Evolutionary conservation across 2,329 filamentous ascomycete species (phyloP).

Genomic region (Penicillium sp.): DNA sequence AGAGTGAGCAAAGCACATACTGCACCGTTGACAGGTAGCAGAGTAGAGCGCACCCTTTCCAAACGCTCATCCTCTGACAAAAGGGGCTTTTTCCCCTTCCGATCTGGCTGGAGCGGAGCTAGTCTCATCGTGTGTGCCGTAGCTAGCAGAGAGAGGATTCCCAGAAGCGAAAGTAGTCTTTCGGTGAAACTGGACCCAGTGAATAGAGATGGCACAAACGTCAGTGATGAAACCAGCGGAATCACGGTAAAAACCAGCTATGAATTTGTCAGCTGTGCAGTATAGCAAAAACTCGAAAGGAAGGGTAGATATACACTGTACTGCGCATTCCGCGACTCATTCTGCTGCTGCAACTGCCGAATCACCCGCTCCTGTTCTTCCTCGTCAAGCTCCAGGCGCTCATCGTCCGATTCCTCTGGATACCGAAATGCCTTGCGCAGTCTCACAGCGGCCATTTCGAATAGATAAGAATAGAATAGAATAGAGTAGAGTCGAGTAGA

Average conservation of each 20-base stretch:
- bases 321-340: slow-evolving; percentile 44
- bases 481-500: neutral
- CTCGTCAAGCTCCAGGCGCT: slow-evolving; percentile 72
- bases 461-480: neutral
- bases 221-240: slow-evolving; percentile 35
- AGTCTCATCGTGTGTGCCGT: slow-evolving; percentile 45
- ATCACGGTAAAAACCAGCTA: slow-evolving; percentile 42
- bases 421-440: slow-evolving; percentile 80
- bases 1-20: slow-evolving; percentile 37
- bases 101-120: slow-evolving; percentile 32
- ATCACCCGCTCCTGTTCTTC: slow-evolving; percentile 58
- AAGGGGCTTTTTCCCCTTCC: slow-evolving; percentile 35
- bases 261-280: slow-evolving; percentile 8
- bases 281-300: neutral
- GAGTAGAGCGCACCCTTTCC: slow-evolving; percentile 24
- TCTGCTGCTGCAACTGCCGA: slow-evolving; percentile 37
- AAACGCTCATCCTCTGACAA: slow-evolving; percentile 21
- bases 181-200: slow-evolving; percentile 24
- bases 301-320: slow-evolving; percentile 41
- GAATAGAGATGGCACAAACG: slow-evolving; percentile 40
- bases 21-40: slow-evolving; percentile 33
- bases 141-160: slow-evolving; percentile 40
- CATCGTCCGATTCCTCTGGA: slow-evolving; percentile 62
- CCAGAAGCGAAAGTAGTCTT: slow-evolving; percentile 35
- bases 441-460: slow-evolving; percentile 58